A percentile compares a stretch with the other conserved stretches of the same genome.
phyloP scores from a whole-genome alignment of 179 eudicot genomes.

The Actinidia arguta region DNA sequence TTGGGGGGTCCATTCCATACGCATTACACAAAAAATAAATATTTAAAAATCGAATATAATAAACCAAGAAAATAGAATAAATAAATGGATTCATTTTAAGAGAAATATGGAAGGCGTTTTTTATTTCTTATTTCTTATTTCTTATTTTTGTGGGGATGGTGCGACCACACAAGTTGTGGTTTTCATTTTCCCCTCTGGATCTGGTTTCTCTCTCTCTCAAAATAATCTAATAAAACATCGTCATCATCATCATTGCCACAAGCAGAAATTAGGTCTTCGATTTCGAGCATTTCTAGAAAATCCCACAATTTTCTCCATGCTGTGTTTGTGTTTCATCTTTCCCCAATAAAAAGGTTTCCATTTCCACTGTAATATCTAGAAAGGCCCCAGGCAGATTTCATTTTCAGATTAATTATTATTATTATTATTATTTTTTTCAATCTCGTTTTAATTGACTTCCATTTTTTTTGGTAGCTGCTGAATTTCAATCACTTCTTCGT shows the following conservation, averaged over 20 bases:
- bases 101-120: neutral
- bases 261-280: constrained; percentile 18
- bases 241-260: constrained; percentile 17
- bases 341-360: neutral
- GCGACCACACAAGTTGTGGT: constrained; percentile 31
- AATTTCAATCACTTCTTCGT: neutral
- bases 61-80: neutral
- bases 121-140: no score
- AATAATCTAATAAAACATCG: neutral
- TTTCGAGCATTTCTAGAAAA: constrained; percentile 16
- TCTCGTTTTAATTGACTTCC: neutral
- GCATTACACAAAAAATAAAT: neutral
- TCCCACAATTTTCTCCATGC: neutral
- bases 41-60: neutral
- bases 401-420: constrained; percentile 2
- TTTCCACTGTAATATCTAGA: neutral
- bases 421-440: neutral
- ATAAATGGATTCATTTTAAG: neutral
- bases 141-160: constrained; percentile 11
- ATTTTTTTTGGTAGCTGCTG: neutral
- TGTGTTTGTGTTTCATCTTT: neutral
- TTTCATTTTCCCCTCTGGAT: constrained; percentile 29
- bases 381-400: neutral
- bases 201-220: constrained; percentile 13
- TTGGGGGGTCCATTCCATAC: neutral